Evolutionary conservation across 2,329 filamentous ascomycete species (phyloP), one percentile per base, ranked within the genome.

Genomic region (Trichoderma semiorbis): DNA sequence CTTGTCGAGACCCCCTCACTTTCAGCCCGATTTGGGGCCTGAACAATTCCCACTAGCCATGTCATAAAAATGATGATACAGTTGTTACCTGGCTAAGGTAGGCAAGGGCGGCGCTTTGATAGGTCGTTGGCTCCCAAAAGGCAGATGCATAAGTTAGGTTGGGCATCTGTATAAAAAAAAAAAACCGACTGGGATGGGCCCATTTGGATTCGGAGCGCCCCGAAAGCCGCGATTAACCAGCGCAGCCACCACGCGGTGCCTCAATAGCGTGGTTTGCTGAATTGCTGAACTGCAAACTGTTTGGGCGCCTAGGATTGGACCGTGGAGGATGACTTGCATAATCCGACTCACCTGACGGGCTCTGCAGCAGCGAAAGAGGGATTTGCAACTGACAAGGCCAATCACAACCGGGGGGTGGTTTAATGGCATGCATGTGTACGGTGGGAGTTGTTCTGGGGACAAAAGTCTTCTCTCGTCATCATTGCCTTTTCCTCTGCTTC

Each of bases 201-300:
- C 53, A 58, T 30, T 28, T 58, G 26, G 24, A 43, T 68, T 68
- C 65, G 65, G 65, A 60, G 65, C 65, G 65, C 65, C 18, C 65
- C 65, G 65, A 68, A 68, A 68, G 65, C 65, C 65, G 65, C 55
- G 53, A 68, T 60, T 68, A 68, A 24, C 65, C 65, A 68, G 65
- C 63, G 26, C 47, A 67, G 64, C 64, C 64, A 66, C 64, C 18
- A 26, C 24, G n/a, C 43, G 28, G 62, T n/a, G 39, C 26, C 28
- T n/a, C 63, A 55, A 55, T 32, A 55, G 47, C 63, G 63, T 66
- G 63, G 63, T 12, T 30, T 66, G 63, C 47, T 11, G 47, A 12
- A 18, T 14, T 66, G 16, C 39, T 43, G 39, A 43, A 43, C 3
- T 18, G 62, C 28, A 21, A 32, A 24, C n/a, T 50, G 47, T 55